Evolutionary conservation across 345 rosid genomes (phyloP).

Genomic region (Trapa incisa): DNA sequence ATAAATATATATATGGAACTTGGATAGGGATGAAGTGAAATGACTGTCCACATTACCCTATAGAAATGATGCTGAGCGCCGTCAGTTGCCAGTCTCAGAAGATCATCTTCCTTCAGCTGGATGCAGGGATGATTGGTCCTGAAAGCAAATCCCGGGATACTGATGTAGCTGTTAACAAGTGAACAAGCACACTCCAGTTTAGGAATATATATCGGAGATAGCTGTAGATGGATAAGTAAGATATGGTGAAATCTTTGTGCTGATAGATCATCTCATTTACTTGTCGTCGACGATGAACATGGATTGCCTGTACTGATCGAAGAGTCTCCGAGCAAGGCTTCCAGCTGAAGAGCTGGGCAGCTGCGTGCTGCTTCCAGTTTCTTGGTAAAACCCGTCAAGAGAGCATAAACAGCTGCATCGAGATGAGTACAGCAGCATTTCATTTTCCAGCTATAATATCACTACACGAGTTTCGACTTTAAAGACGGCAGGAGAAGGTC

Average conservation of each 20-base stretch:
- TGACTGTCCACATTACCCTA: conserved; percentile 25
- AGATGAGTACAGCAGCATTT: not conserved
- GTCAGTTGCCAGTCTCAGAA: conserved; percentile 25
- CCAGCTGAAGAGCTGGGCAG: conserved; percentile 30
- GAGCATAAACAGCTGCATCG: conserved; percentile 33
- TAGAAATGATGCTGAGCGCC: conserved; percentile 49
- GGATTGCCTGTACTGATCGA: conserved; percentile 32
- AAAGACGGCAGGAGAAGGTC: not conserved
- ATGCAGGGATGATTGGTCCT: conserved; percentile 35
- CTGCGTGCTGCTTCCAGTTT: conserved; percentile 11
- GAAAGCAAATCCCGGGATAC: conserved; percentile 67
- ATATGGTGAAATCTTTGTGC: not conserved
- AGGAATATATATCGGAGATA: not conserved
- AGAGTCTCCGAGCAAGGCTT: conserved; percentile 30
- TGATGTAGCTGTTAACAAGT: conserved; percentile 15
- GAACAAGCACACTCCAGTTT: not conserved
- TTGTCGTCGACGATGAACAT: conserved; percentile 14
- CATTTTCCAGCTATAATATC: too few relatives aligned
- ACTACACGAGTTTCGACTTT: not conserved
- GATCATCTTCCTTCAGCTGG: conserved; percentile 33
- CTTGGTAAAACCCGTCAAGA: conserved; percentile 45
- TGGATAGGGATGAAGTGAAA: too few relatives aligned
- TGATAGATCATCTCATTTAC: not conserved
- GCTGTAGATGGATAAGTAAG: not conserved
- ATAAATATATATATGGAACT: not conserved